Evolutionary conservation across 2,329 filamentous ascomycete genomes (phyloP).

Genomic region (Aspergillus pseudoterreus): DNA sequence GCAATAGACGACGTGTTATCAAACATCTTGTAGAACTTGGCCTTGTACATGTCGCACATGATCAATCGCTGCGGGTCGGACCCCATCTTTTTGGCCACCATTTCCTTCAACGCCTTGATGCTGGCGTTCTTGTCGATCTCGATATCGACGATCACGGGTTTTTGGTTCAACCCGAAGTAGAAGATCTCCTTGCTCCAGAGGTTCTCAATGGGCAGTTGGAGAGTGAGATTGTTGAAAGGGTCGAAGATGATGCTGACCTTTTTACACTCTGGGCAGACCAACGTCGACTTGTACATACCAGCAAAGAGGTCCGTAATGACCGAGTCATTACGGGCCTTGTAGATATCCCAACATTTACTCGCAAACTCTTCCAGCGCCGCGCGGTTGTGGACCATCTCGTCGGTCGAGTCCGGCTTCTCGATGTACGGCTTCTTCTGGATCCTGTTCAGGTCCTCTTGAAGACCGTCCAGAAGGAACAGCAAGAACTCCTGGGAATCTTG

Average conservation of each 20-base stretch:
- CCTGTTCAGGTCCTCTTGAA: slow-evolving; percentile 93
- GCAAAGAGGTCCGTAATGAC: slow-evolving; percentile 94
- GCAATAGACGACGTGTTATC: slow-evolving; percentile 65
- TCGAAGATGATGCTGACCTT: slow-evolving; percentile 99
- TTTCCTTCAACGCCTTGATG: slow-evolving; percentile 49
- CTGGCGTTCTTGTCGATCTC: slow-evolving; percentile 70
- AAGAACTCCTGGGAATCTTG: slow-evolving; percentile 98
- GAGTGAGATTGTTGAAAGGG: slow-evolving; percentile 89
- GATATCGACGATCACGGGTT: slow-evolving; percentile 67
- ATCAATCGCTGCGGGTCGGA: slow-evolving; percentile 61
- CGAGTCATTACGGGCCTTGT: slow-evolving; percentile 87
- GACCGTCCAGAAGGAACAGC: slow-evolving; percentile 86
- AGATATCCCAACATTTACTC: slow-evolving; percentile 84
- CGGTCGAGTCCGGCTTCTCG: slow-evolving; percentile 94
- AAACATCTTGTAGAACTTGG: slow-evolving; percentile 83
- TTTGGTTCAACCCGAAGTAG: slow-evolving; percentile 72
- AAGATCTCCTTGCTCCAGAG: slow-evolving; percentile 72
- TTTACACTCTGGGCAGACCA: slow-evolving; percentile 83
- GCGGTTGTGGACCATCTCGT: slow-evolving; percentile 85
- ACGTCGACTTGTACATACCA: slow-evolving; percentile 96
- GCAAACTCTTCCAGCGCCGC: slow-evolving; percentile 80
- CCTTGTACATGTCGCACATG: slow-evolving; percentile 75
- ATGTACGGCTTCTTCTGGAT: slow-evolving; percentile 96
- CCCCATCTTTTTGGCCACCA: slow-evolving; percentile 52
- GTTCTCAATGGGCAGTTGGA: slow-evolving; percentile 84